Base-by-base conservation (phyloP, 192 early-diverging fungal species). In the Neocallimastix lanati region DNA sequence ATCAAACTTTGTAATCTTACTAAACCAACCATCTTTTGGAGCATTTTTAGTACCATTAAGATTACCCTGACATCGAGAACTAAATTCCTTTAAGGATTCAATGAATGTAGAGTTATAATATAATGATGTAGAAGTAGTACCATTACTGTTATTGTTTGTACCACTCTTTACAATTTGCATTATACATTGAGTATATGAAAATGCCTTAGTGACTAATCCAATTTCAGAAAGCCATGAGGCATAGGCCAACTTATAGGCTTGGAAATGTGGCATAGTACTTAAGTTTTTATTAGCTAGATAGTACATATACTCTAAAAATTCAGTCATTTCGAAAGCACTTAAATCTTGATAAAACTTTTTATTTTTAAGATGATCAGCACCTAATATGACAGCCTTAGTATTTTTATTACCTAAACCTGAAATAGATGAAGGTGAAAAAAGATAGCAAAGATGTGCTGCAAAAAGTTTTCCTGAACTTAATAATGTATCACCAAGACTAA, bases 201-300 rank as follows among this genome's bases (percentile, higher is more conserved):
- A 83, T 4, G 97, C 93, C 76, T 91, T 86, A 35, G 88, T 88
- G 4, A 88, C 82, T 81, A 90, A 88, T 5, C 97, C 95, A 77
- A 90, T 85, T 76, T 97, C 96, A 13, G 89, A 87, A 13, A 99
- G 87, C 83, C 91, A 90, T 87, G 89, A 92, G 25, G 94, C 94
- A 81, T 94, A 89, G 30, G 84, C 78, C 12, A 99, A 85, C 82
- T 98, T 98, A 90, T 95, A 96, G 0, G 90, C 90, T 81, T 97
- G 96, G 76, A 99, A 83, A 80, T 93, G 93, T n/a, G 94, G 93
- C 27, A 99, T 78, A n/a, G 84, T 82, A 25, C 88, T 87, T 28
- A 88, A 82, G n/a, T 83, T 29, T 27, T 85, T 85, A 79, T 84
- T 28, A 84, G 83, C 40, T 81, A 80, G 7, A 85, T 79, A 29